Base-by-base conservation (phyloP, 2,329 filamentous ascomycete genomes). In the Zasmidium cellare region DNA sequence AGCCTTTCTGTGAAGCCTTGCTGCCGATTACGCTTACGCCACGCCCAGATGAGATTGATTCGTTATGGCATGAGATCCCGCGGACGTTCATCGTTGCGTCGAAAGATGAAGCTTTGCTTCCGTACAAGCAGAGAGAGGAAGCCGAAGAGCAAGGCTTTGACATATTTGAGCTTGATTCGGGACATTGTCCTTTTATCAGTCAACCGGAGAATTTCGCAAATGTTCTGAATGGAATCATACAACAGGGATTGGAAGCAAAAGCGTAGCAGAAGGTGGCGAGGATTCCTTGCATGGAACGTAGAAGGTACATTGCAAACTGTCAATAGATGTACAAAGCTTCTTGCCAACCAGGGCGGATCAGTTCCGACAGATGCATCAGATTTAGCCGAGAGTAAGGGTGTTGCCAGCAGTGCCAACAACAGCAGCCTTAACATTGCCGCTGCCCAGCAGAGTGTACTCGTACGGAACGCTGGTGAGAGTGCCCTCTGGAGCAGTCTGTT, bases 341-440 rank as follows among this genome's bases (percentile, higher is more conserved):
- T 28, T 28, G 25, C 11, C 6, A 6, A 28, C 25, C 25, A 28
- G 11, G 25, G 25, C 25, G n/a, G n/a, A n/a, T n/a, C n/a, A n/a
- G n/a, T n/a, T 11, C 11, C 25, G 5, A 11, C 25, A 28, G 25
- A 28, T 28, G 25, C 25, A 11, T 5, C 47, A 57, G 54, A 28
- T 24, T 58, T 46, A 65, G 58, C 56, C 62, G 24, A 75, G 71
- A n/a, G 61, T 67, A 12, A 77, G 67, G 14, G 74, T 77, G 56
- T 69, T 70, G 56, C 75, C 75, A 6, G 74, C 75, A 23, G 64
- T 70, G 14, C 74, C 74, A 24, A 74, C 72, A 68, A 77, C 75
- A 35, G 74, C 73, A 20, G 62, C 67, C 69, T 74, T 71, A 51
- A 76, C 74, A 28, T 68, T 70, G 2, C 64, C 59, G 12, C 70